Percentiles rank a stretch among this genome's conserved stretches.
phyloP scores from a whole-genome alignment of 179 eudicot species.

The Beta corolliflora region DNA sequence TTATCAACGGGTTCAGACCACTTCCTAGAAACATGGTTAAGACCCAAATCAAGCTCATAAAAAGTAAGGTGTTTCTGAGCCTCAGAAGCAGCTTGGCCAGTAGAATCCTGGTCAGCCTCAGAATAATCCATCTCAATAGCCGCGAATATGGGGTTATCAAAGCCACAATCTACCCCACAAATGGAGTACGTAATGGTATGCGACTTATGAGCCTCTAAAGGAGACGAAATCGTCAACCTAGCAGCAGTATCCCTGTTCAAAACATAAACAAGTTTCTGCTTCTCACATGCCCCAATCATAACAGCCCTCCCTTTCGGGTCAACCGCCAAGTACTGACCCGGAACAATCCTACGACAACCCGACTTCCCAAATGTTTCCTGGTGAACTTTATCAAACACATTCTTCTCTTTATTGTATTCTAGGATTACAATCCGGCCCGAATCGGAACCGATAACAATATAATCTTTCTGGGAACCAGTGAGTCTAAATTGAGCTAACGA shows the following conservation, averaged over 20 bases:
- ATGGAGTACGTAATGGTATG: slow-evolving; percentile 77
- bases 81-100: slow-evolving; percentile 81
- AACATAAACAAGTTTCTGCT: slow-evolving; percentile 96
- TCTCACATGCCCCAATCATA: slow-evolving; percentile 94
- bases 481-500: slow-evolving; percentile 82
- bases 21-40: slow-evolving; percentile 95
- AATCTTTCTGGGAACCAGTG: slow-evolving; percentile 91
- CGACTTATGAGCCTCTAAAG: slow-evolving; percentile 90
- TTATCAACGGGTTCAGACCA: slow-evolving; percentile 96
- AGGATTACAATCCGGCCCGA: slow-evolving; percentile 88
- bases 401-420: slow-evolving; percentile 75
- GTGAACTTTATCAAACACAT: slow-evolving; percentile 77
- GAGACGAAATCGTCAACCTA: slow-evolving; percentile 86
- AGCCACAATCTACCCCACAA: slow-evolving; percentile 93
- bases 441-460: slow-evolving; percentile 87
- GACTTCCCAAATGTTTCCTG: slow-evolving; percentile 96
- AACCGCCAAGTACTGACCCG: slow-evolving; percentile 84
- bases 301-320: slow-evolving; percentile 96
- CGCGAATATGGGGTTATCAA: slow-evolving; percentile 93
- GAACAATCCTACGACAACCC: slow-evolving; percentile 89
- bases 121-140: slow-evolving; percentile 93
- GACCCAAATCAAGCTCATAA: slow-evolving; percentile 93
- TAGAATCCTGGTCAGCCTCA: slow-evolving; percentile 89
- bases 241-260: slow-evolving; percentile 89
- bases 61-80: slow-evolving; percentile 91